Percentiles rank a stretch among this genome's conserved stretches.
Evolutionary conservation across 208 protist species (phyloP).

Genomic region (Trypanosoma brucei): DNA sequence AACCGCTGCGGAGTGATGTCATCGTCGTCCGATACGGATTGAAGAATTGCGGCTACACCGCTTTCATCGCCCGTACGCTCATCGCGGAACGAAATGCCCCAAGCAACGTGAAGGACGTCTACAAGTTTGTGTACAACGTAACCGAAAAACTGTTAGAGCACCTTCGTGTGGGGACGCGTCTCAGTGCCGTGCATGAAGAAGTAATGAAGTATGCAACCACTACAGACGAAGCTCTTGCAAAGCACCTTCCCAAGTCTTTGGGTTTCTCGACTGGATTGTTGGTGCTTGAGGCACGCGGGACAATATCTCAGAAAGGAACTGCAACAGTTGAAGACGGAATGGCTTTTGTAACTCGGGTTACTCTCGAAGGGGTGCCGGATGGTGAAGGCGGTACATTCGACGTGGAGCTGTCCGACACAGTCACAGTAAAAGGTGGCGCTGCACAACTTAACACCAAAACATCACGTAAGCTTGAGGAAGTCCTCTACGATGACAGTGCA

Average conservation of each 20-base stretch:
- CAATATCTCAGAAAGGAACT: constrained; percentile 76
- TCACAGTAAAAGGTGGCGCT: constrained; percentile 49
- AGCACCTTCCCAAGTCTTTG: constrained; percentile 49
- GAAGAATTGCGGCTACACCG: constrained; percentile 73
- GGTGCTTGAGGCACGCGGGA: constrained; percentile 73
- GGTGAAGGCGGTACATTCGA: constrained; percentile 34
- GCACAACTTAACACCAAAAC: constrained; percentile 75
- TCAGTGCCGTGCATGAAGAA: constrained; percentile 58
- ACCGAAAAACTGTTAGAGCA: constrained; percentile 62
- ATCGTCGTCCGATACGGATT: constrained; percentile 75
- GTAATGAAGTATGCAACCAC: constrained; percentile 44
- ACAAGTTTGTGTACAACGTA: constrained; percentile 72
- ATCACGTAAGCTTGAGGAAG: constrained; percentile 56
- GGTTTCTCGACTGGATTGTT: constrained; percentile 83
- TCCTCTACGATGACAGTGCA: constrained; percentile 52
- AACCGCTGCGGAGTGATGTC: constrained; percentile 55
- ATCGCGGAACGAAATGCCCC: constrained; percentile 68
- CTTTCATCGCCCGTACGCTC: constrained; percentile 77
- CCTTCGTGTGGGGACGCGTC: constrained; percentile 43
- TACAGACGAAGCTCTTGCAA: constrained; percentile 41
- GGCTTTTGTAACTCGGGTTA: constrained; percentile 80
- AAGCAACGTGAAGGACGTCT: constrained; percentile 51
- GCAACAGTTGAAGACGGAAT: constrained; percentile 61
- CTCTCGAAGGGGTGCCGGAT: constrained; percentile 53
- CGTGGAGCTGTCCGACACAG: constrained; percentile 81